Evolutionary conservation across 1,139 yeast species (phyloP).

Genomic region (Debaryomyces sp.): DNA sequence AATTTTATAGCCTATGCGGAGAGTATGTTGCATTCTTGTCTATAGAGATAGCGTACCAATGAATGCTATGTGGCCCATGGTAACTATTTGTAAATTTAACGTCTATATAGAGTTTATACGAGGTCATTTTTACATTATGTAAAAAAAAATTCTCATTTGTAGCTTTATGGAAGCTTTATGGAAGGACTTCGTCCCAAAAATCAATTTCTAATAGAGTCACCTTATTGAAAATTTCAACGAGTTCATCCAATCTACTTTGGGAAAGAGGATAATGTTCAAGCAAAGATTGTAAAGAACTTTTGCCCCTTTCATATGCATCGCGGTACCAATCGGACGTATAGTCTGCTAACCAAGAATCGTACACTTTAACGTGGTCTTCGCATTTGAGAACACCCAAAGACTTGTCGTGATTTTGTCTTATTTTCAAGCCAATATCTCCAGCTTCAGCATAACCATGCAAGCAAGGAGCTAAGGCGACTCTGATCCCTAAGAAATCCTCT

Average conservation of each 20-base stretch:
- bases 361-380: constrained; percentile 30
- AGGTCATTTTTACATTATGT: background rate
- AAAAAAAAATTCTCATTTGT: background rate
- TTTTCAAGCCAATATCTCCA: constrained; percentile 18
- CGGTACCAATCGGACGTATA: constrained; percentile 60
- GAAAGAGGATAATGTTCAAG: constrained; percentile 31
- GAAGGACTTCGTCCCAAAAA: constrained; percentile 60
- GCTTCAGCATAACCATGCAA: constrained; percentile 72
- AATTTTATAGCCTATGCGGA: background rate
- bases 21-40: background rate
- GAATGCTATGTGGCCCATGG: background rate
- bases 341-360: constrained; percentile 62
- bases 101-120: background rate
- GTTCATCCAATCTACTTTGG: constrained; percentile 45
- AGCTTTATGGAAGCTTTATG: too few relatives aligned
- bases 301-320: constrained; percentile 54
- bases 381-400: constrained; percentile 11
- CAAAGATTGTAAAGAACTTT: constrained; percentile 47
- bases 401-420: constrained; percentile 16
- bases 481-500: constrained; percentile 64
- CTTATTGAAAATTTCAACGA: constrained; percentile 59
- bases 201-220: constrained; percentile 61
- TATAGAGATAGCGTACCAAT: background rate
- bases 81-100: background rate
- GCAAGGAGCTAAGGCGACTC: constrained; percentile 76